Evolutionary conservation across 768 basidiomycete species (phyloP), one percentile per base, ranked within the genome.

Genomic region (Cystobasidiopsis lactophilus): DNA sequence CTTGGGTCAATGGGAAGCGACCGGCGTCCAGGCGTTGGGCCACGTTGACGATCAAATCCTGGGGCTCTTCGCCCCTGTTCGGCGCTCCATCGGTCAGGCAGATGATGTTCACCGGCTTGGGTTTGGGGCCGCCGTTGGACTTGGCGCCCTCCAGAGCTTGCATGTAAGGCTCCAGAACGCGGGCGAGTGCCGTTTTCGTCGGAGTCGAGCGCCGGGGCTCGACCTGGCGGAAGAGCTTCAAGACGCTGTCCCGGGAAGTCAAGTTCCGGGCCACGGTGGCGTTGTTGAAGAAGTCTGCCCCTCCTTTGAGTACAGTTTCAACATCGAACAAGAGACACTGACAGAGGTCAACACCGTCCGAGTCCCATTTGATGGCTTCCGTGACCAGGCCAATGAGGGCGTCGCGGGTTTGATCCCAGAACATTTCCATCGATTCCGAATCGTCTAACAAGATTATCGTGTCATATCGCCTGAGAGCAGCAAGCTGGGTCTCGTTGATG

Each of bases 1-100:
- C 64, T 62, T 69, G 69, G n/a, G 66, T 63, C 1, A 66, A 59
- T 24, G 63, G 69, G 49, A 65, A 63, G 2, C 59, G 59, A 0
- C 61, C 65, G 35, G 61, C 62, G 35, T 60, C 60, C 16, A 60
- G 50, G 5, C 56, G 33, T 30, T 39, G 24, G 9, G 55, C 60
- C 5, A 46, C 16, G 24, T 60, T 40, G 5, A 55, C 45, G 26
- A 56, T 47, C 37, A 56, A 26, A 11, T 24, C 43, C 24, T 56
- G 33, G 7, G 59, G 59, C 19, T 50, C 50, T 24, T 60, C 52
- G 27, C 50, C 53, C 3, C 46, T 3, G 33, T 60, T 54, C 0
- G 59, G 59, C 1, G 57, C 58, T 4, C 59, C 59, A 31, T 60
- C 59, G 18, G 59, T 58, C 4, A 60, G 52, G 13, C 54, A 21